Evolutionary conservation across 768 basidiomycete species (phyloP), one percentile per base, ranked within the genome.

Genomic region (Boletus rubropictus): DNA sequence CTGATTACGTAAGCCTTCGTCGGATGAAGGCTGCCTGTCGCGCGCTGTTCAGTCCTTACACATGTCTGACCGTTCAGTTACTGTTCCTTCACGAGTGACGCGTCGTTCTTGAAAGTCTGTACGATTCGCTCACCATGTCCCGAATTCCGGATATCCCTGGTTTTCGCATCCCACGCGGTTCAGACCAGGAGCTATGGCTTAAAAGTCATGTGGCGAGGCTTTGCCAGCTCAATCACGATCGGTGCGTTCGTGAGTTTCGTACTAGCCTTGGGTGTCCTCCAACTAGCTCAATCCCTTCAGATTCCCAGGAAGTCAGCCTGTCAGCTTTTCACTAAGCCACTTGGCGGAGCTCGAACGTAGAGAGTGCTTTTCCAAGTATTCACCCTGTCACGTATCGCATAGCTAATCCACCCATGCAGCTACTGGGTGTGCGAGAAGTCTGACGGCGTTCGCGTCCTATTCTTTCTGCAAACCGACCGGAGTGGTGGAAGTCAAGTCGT

Each of bases 371-470:
- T 54, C 48, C 39, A 29, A 17, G 34, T 24, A 15, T 31, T 44
- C 42, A 15, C 37, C 28, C 14, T 22, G 32, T 17, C 41, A 25
- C 15, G 8, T 40, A 33, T 37, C 37, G 15, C 48, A 42, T 33
- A 44, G 42, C 54, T 55, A 32, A 67, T 40, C 18, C 51, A 45
- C 40, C 39, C 39, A 27, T 22, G 39, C 62, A 97, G 94, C 63
- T 99, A 88, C 67, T 99, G 95, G 95, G 96, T 99, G 35, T 96
- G 93, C 70, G 96, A 99, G 72, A 98, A 98, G 72, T 95, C 91
- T 11, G 96, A 98, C 62, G 96, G 96, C 11, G 64, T 99, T 42
- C 82, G 96, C 29, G 89, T 98, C 33, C 73, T 99, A 24, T 79
- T 98, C 42, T 70, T 95, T 49, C 77, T 98, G 41, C 72, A 77